Evolutionary conservation across 805 yeast species (phyloP), one percentile per base, ranked within the genome.

Genomic region (Lipomyces yamadae): DNA sequence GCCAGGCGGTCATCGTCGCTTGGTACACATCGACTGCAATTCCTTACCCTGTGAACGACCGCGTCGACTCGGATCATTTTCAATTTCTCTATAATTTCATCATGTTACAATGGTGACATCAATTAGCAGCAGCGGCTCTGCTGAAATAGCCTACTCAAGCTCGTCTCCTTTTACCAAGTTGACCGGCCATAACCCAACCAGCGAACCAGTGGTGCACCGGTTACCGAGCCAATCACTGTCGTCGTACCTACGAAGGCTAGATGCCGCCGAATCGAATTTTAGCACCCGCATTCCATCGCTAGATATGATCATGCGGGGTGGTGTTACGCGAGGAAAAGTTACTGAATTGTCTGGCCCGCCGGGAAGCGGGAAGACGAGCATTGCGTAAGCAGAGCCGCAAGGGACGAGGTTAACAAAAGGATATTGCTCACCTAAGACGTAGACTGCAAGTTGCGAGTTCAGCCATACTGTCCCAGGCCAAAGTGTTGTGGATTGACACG

Each of bases 401-500:
- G 10, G 35, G 24, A 24, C 24, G 37, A 15, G 56, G n/a, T 15
- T 10, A 34, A 30, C 42, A 4, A 32, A n/a, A 13, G n/a, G 33
- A 1, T 42, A 24, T 18, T 57, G 15, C 29, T 32, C 6, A 32
- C 56, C 13, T 32, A 7, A 37, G 13, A 58, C 39, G 35, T 33
- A 63, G 68, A 32, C 24, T 66, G 4, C 70, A 66, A 50, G 42
- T 66, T 30, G 68, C 58, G 6, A 45, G 53, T 11, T 33, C 62
- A 32, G 70, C 70, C 29, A 52, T 62, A 10, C 11, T 24, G 54
- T 32, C 50, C 13, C 13, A 39, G 15, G 37, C 50, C 33, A 61
- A 62, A 52, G 66, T 67, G 11, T 60, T 67, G n/a, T 67, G 70
- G 70, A 64, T 67, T 13, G 70, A 67, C 45, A 66, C 65, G 8